phyloP scores from a whole-genome alignment of 2,329 filamentous ascomycete genomes.

The Exutisphaerella laricina region DNA sequence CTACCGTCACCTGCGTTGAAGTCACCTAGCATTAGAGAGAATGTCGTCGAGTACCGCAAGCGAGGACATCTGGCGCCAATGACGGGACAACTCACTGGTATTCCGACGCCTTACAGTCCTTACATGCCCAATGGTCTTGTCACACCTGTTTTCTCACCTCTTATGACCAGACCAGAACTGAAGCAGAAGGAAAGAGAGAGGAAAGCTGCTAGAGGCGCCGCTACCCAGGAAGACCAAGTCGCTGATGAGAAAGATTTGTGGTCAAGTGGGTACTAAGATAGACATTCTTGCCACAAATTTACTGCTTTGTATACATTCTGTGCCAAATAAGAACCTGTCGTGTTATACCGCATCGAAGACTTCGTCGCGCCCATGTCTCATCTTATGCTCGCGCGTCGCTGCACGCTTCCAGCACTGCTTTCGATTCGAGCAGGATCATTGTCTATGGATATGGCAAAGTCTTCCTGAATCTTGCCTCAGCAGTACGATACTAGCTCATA shows the following conservation, averaged over 20 bases:
- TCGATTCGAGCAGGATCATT: neutral
- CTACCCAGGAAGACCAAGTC: conserved; percentile 56
- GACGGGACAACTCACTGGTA: conserved; percentile 36
- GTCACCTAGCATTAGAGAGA: conserved; percentile 37
- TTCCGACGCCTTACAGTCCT: conserved; percentile 67
- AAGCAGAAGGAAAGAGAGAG: conserved; percentile 62
- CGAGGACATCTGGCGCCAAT: conserved; percentile 16
- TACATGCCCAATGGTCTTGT: conserved; percentile 75
- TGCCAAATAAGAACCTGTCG: neutral
- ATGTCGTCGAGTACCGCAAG: conserved; percentile 2
- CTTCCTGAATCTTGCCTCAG: neutral
- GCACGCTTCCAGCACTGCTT: neutral
- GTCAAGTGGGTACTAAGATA: conserved; percentile 31
- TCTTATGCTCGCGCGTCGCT: neutral
- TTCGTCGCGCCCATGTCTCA: neutral
- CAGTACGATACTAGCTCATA: conserved; percentile 1
- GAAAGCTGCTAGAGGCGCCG: conserved; percentile 43
- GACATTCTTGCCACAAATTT: neutral
- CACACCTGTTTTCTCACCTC: conserved; percentile 68
- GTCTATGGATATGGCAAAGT: neutral
- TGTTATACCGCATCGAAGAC: neutral
- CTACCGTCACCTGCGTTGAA: conserved; percentile 25
- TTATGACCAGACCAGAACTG: conserved; percentile 63
- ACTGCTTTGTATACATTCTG: neutral
- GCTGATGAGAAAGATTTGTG: conserved; percentile 59